A percentile compares a stretch with the other conserved stretches of the same genome.
phyloP scores from a whole-genome alignment of 495 filamentous ascomycete species.

The Xylaria acuta region DNA sequence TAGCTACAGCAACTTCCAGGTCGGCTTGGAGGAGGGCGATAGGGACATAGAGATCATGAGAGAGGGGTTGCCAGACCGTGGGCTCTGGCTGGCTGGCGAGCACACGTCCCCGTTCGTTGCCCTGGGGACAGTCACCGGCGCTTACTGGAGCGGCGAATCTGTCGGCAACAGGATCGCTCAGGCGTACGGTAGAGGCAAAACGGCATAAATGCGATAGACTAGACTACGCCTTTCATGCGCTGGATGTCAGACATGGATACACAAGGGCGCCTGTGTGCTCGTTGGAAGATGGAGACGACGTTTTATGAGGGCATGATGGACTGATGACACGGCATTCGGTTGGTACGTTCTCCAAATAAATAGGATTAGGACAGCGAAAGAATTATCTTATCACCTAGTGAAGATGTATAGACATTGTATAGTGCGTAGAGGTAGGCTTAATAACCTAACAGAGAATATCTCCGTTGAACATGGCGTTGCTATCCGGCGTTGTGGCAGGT shows the following conservation, averaged over 20 bases:
- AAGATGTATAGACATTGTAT: background rate
- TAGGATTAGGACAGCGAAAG: background rate
- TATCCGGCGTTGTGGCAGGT: no score
- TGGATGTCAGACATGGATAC: background rate
- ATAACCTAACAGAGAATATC: no score
- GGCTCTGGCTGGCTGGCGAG: constrained; percentile 92
- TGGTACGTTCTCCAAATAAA: background rate
- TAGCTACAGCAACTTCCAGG: constrained; percentile 90
- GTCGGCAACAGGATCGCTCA: constrained; percentile 69
- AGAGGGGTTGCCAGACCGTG: constrained; percentile 68
- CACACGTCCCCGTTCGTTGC: constrained; percentile 92
- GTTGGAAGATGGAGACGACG: background rate
- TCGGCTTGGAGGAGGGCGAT: constrained; percentile 73
- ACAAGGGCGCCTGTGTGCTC: background rate
- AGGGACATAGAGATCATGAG: constrained; percentile 77
- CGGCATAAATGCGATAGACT: constrained; percentile 27
- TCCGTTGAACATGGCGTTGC: no score
- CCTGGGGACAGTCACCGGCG: constrained; percentile 84
- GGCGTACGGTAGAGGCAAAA: constrained; percentile 39
- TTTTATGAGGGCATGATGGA: background rate
- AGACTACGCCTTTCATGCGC: background rate
- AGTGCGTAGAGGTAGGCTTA: background rate
- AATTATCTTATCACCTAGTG: background rate
- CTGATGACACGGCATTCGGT: background rate
- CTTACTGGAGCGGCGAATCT: constrained; percentile 90